Evolutionary conservation across 768 basidiomycete genomes (phyloP), one percentile per base, ranked within the genome.

Genomic region (Leucocoprinus birnbaumii): DNA sequence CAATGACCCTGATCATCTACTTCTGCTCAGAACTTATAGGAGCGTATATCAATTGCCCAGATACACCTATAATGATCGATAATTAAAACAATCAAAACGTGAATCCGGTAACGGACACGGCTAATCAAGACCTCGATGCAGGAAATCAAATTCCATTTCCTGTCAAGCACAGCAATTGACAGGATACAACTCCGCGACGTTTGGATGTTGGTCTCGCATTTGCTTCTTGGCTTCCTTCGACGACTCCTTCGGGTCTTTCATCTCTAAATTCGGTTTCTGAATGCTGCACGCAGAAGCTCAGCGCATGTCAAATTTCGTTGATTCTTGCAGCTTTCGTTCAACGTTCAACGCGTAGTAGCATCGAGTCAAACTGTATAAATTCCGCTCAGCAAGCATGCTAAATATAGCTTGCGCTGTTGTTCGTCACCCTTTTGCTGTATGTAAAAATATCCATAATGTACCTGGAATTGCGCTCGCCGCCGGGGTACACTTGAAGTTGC

Each of bases 131-230:
- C 21, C 25, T 31, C 21, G 6, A 47, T 47, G 25, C 13, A 38
- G 16, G 9, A 38, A 38, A 13, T 38, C n/a, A 38, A 38, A 3
- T 14, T 38, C 38, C 13, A 38, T 13, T 31, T 31, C 31, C 31
- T 31, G 16, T 14, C 38, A 38, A 48, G 46, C 27, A 48, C 46
- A 48, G 27, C 18, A 48, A 48, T 48, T 48, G 46, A 41, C 22
- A 41, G 18, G 22, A n/a, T 51, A 24, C 24, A 41, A 51, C 37
- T 51, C 35, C 24, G 6, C 37, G 25, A 40, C 35, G 35, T 38
- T n/a, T 16, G 14, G 10, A 26, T 16, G 25, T 26, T 16, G 14
- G 14, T 14, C 31, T 5, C 11, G 5, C 4, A 38, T 3, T 38
- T 14, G 16, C 38, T 3, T 38, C n/a, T 4, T n/a, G n/a, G n/a